Evolutionary conservation across 2,329 filamentous ascomycete genomes (phyloP), one percentile per base, ranked within the genome.

Genomic region (Dryadomyces quercus-mongolicae): DNA sequence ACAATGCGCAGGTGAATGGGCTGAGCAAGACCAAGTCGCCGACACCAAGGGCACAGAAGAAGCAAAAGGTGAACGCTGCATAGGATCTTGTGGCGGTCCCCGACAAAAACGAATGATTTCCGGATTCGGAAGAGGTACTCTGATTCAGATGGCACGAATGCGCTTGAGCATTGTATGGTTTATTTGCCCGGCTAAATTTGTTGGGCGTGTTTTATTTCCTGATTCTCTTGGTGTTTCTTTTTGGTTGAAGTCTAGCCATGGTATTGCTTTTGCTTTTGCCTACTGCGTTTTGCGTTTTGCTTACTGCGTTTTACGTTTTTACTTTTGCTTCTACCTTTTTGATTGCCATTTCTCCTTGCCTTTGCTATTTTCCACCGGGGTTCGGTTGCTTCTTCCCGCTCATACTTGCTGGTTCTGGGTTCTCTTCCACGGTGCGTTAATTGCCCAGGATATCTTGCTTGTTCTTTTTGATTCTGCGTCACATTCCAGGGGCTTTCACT

Each of bases 11-110:
- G 60, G 68, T 78, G 44, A 81, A 81, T 60, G 78, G 77, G 7
- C 70, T 76, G 25, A 64, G 62, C 59, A 72, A 74, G 62, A 69
- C 69, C 46, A 81, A 81, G 62, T 78, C 77, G 7, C 71, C 75
- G 31, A 81, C 78, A 40, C 78, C 78, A 22, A 68, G 78, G 58
- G 77, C 81, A 71, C 67, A 65, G 61, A 81, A 81, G 65, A 72
- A 77, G 50, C 64, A 71, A 54, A 80, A 80, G 64, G 69, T 67
- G 42, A 77, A 75, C 57, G 40, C 57, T 12, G n/a, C 55, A 20
- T 51, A 52, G 43, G 50, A 2, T 1, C 8, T 13, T 20, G 13
- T 16, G 22, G 25, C 16, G 12, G 16, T 49, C 7, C 18, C 47
- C 22, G 40, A n/a, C n/a, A n/a, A 25, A 15, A 40, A 44, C 10